phyloP scores from a whole-genome alignment of 352 stramenopile genomes.

The Globisporangium lucens region DNA sequence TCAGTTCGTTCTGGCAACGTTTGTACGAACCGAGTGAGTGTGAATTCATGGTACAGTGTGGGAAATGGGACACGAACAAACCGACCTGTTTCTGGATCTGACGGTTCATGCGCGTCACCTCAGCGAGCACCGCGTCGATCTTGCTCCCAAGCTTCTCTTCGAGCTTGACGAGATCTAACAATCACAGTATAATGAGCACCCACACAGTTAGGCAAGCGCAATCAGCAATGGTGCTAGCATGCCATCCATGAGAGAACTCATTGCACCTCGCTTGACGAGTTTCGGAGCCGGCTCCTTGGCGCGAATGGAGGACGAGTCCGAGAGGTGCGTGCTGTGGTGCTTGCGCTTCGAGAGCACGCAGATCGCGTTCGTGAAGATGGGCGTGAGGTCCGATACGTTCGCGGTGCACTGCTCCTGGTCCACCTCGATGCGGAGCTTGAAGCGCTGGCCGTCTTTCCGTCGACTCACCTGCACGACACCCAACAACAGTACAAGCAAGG shows the following conservation, averaged over 20 bases:
- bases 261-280: slow-evolving; percentile 53
- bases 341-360: slow-evolving; percentile 87
- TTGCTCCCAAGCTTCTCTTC: slow-evolving; percentile 60
- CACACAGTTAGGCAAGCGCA: background rate
- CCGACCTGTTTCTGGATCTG: slow-evolving; percentile 64
- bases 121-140: slow-evolving; percentile 46
- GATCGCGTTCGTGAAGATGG: slow-evolving; percentile 84
- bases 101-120: slow-evolving; percentile 53
- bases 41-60: background rate
- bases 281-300: slow-evolving; percentile 56
- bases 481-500: background rate
- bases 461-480: slow-evolving; percentile 51
- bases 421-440: slow-evolving; percentile 82
- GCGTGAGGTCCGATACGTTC: slow-evolving; percentile 71
- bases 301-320: slow-evolving; percentile 40
- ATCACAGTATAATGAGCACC: background rate
- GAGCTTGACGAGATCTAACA: slow-evolving; percentile 47
- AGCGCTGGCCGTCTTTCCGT: slow-evolving; percentile 80
- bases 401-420: slow-evolving; percentile 82
- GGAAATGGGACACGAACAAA: background rate
- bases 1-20: slow-evolving; percentile 27
- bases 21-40: background rate
- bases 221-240: background rate
- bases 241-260: background rate
- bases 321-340: slow-evolving; percentile 42